A percentile compares a stretch with the other conserved stretches of the same genome.
phyloP scores from a whole-genome alignment of 192 early-diverging fungal genomes.

The Phlyctochytrium bullatum region DNA sequence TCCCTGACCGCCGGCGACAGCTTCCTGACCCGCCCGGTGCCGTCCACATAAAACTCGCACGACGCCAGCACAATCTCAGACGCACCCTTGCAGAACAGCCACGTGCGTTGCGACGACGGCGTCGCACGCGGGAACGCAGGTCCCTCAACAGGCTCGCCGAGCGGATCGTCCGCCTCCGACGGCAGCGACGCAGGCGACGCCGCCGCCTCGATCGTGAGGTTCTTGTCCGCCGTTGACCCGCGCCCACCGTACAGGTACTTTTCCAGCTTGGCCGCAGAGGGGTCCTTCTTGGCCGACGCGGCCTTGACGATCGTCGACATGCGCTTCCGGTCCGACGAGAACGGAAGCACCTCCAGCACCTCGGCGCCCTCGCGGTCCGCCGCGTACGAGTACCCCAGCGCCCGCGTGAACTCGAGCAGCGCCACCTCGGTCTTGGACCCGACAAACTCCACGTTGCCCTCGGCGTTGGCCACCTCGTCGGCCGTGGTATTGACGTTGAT shows the following conservation, averaged over 20 bases:
- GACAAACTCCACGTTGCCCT: constrained; percentile 44
- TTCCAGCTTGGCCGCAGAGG: constrained; percentile 8
- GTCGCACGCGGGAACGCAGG: not conserved
- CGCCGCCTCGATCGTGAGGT: constrained; percentile 40
- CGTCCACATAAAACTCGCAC: constrained; percentile 35
- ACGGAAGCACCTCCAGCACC: constrained; percentile 78
- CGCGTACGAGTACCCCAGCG: constrained; percentile 60
- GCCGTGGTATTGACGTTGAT: constrained; percentile 48
- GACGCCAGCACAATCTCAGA: constrained; percentile 65
- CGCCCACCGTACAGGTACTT: constrained; percentile 8
- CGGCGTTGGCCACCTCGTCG: constrained; percentile 17
- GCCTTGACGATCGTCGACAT: constrained; percentile 83
- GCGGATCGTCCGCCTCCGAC: not conserved
- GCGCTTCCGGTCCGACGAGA: constrained; percentile 87
- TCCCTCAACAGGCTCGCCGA: not conserved
- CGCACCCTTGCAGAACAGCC: constrained; percentile 92
- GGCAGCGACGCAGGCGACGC: too few relatives aligned
- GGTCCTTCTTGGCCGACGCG: constrained; percentile 31
- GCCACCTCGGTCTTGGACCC: constrained; percentile 98
- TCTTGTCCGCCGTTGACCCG: constrained; percentile 15
- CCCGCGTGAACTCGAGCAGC: constrained; percentile 73
- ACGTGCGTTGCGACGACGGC: constrained; percentile 9
- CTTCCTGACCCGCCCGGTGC: constrained; percentile 27
- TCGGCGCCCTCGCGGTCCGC: constrained; percentile 61
- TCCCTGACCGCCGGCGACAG: constrained; percentile 18